phyloP scores from a whole-genome alignment of 495 filamentous ascomycete species.

The Symbiotaphrina buchneri region DNA sequence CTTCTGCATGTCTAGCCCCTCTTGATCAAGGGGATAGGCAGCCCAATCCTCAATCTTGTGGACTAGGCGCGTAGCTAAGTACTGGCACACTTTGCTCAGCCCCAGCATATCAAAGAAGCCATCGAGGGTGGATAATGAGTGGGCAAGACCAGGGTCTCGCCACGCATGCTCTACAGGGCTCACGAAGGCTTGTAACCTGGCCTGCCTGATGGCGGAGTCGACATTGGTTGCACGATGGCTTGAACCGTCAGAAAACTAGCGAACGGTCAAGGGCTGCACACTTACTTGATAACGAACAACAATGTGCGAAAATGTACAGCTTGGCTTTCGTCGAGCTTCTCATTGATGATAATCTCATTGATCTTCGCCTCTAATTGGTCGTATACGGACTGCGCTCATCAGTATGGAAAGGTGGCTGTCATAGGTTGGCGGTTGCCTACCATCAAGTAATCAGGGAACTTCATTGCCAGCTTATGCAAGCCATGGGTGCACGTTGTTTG shows the following conservation, averaged over 20 bases:
- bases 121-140: slow-evolving; percentile 48
- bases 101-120: slow-evolving; percentile 64
- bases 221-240: slow-evolving; percentile 64
- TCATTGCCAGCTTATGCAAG: slow-evolving; percentile 68
- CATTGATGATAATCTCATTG: slow-evolving; percentile 50
- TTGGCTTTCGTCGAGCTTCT: slow-evolving; percentile 51
- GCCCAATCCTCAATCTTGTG: slow-evolving; percentile 72
- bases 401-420: slow-evolving; percentile 2
- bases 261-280: not conserved
- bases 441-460: slow-evolving; percentile 67
- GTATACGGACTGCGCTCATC: slow-evolving; percentile 41
- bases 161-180: slow-evolving; percentile 59
- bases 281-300: slow-evolving; percentile 77
- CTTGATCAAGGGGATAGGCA: slow-evolving; percentile 43
- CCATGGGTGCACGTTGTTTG: slow-evolving; percentile 65
- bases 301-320: slow-evolving; percentile 42
- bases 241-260: slow-evolving; percentile 6
- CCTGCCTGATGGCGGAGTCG: slow-evolving; percentile 36
- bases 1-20: slow-evolving; percentile 56
- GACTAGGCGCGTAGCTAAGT: slow-evolving; percentile 47
- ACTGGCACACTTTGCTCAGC: slow-evolving; percentile 56
- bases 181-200: slow-evolving; percentile 48
- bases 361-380: slow-evolving; percentile 67
- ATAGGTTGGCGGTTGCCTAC: not conserved
- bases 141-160: slow-evolving; percentile 45